phyloP scores from a whole-genome alignment of 148 eudicot species.

The Camellia japonica region DNA sequence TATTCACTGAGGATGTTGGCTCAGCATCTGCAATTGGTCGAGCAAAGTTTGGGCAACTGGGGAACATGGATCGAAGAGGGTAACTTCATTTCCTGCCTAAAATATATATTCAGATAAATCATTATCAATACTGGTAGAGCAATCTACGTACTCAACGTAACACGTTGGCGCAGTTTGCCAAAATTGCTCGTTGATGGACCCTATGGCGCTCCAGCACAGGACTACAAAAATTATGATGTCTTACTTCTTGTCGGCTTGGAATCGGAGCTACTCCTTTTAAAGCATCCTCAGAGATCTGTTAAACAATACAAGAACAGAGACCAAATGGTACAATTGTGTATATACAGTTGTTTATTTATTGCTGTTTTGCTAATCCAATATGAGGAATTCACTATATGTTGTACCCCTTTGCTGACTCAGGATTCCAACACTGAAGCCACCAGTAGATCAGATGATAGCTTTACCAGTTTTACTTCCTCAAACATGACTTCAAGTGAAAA shows the following conservation, averaged over 20 bases:
- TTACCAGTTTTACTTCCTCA: conserved; percentile 66
- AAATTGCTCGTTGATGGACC: conserved; percentile 88
- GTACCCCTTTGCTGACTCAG: conserved; percentile 33
- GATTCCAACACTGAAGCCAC: conserved; percentile 70
- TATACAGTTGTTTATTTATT: not conserved
- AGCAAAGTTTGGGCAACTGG: conserved; percentile 54
- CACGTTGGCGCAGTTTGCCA: conserved; percentile 55
- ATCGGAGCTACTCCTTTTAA: conserved; percentile 97
- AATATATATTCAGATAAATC: not conserved
- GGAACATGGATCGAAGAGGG: conserved; percentile 55
- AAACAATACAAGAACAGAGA: conserved; percentile 60
- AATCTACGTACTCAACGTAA: not conserved
- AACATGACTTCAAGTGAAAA: conserved; percentile 41
- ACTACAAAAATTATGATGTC: conserved; percentile 85
- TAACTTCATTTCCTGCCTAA: conserved; percentile 23
- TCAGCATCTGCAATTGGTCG: conserved; percentile 68
- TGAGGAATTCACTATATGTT: not conserved
- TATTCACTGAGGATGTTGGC: conserved; percentile 55
- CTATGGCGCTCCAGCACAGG: conserved; percentile 97
- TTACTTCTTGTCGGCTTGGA: conserved; percentile 90
- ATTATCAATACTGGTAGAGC: not conserved
- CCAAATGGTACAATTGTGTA: conserved; percentile 36
- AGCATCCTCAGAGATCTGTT: conserved; percentile 85
- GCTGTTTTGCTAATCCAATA: not conserved
- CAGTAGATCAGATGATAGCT: conserved; percentile 71